Base-by-base conservation (phyloP, 2,329 filamentous ascomycete species). In the Penicillium nordicum region DNA sequence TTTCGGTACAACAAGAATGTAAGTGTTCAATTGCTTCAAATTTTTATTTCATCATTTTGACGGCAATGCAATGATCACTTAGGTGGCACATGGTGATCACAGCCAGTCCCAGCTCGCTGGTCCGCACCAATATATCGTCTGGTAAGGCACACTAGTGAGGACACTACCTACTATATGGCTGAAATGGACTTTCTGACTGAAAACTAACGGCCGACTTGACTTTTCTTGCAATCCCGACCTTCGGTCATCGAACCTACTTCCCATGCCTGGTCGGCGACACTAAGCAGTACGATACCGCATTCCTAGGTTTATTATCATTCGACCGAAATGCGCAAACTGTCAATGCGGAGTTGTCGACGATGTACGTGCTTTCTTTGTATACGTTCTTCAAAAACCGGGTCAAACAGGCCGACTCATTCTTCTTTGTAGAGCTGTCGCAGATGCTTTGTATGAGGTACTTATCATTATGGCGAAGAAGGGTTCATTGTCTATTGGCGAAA, bases 141-240 rank as follows among this genome's bases (percentile, higher is more conserved):
- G 90, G 90, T 95, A 93, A 74, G 93, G 90, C 54, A 94, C 85
- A 38, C 89, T 94, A 80, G 88, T 89, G 67, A 47, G 77, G 7
- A 16, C 6, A 14, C 32, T 34, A 34, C 14, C 2, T 21, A 3
- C 6, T 6, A 23, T 11, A 40, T 21, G 37, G 0, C 1, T 21
- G 11, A 23, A 40, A 9, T 18, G 7, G 14, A 29, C 10, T 14
- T 25, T n/a, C 14, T n/a, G 5, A 49, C 8, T 58, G 14, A 32
- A 7, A 21, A 11, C 3, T 2, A 23, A 37, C 92, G 88, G 90
- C 90, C 57, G 90, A 95, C 72, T 92, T 89, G 0, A 89, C 94
- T 56, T 95, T 94, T 76, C 93, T 89, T 1, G 90, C 90, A 29
- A 94, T 95, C 68, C 89, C 88, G 1, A 95, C 90, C 8, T 94